These are phyloP conservation scores for Paramecium biaurelia DNA, from an alignment of 73 alveolate genomes.

Conservation along the genomic window DNA sequence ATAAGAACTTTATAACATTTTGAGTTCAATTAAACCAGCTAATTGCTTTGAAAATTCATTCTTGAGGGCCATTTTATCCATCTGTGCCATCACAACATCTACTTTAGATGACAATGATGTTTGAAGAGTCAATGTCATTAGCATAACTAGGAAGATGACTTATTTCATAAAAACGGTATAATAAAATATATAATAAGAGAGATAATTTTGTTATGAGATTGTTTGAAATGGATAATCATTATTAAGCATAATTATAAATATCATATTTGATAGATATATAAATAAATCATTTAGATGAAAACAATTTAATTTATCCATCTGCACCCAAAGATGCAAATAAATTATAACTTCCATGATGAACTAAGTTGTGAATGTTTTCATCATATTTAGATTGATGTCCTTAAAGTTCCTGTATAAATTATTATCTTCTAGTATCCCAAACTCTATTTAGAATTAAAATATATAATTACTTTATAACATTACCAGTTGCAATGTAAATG, in stretches of 20 bases:
- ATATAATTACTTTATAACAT: background rate
- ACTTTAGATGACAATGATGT: background rate
- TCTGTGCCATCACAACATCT: slow-evolving; percentile 17
- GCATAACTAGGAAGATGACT: background rate
- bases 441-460: slow-evolving; percentile 21
- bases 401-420: slow-evolving; percentile 49
- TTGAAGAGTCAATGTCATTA: background rate
- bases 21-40: slow-evolving; percentile 44
- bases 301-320: slow-evolving; percentile 56
- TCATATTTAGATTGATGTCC: slow-evolving; percentile 61
- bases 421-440: slow-evolving; percentile 64
- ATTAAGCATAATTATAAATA: background rate
- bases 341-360: slow-evolving; percentile 41
- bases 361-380: slow-evolving; percentile 49
- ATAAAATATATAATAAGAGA: background rate
- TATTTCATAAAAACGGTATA: background rate
- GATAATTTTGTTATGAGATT: background rate
- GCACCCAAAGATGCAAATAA: slow-evolving; percentile 62
- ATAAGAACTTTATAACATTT: slow-evolving; percentile 41
- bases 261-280: background rate
- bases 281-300: slow-evolving; percentile 13
- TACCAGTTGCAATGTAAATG: slow-evolving; percentile 19
- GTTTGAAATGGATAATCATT: background rate
- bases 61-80: slow-evolving; percentile 13
- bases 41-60: slow-evolving; percentile 34